Base-by-base conservation (phyloP, 805 yeast genomes). In the Kodamaea jinghongensis region DNA sequence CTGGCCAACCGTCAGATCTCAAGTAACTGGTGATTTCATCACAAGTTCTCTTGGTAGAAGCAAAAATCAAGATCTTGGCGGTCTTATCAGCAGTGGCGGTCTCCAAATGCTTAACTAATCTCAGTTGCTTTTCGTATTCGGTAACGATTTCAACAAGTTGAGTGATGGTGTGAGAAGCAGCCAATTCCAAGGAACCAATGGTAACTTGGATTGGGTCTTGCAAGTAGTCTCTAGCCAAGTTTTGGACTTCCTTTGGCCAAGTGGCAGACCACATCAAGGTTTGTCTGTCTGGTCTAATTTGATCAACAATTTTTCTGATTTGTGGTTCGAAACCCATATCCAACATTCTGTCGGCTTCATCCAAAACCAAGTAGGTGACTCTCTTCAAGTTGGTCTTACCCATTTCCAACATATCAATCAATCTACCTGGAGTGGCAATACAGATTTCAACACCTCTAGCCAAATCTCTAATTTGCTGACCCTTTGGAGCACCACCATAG, bases 261-360 rank as follows among this genome's bases (percentile, higher is more conserved):
- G 99, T 93, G 54, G 99, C 99, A 47, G 98, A 91, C 98, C 98
- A 93, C 97, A 93, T 88, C 56, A 91, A 77, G 46, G 99, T 93
- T 75, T 93, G 99, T 77, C 98, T 89, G 68, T 93, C 99, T 47
- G 99, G 99, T 75, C 99, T 86, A 64, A 93, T 93, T 77, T 91
- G 98, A 56, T 84, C 90, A 52, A 93, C 91, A 67, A 93, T 93
- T 73, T 91, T 91, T 78, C 99, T 83, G 68, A 93, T 93, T 78
- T 91, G 98, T 53, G 98, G 98, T 76, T 93, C 99, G 67, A 93
- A 93, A 67, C 99, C 99, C 99, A 93, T 93, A 75, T 93, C 99
- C 72, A 93, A 81, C 99, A 93, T 93, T 78, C 99, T 86, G 71
- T 93, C 99, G 59, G 99, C 99, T 79, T 93, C 99, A 70, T 93